A percentile compares a stretch with the other conserved stretches of the same genome.
These are phyloP conservation scores for Rhizopus delemar DNA, from an alignment of 371 early-diverging fungal species.

Conservation along the genomic window DNA sequence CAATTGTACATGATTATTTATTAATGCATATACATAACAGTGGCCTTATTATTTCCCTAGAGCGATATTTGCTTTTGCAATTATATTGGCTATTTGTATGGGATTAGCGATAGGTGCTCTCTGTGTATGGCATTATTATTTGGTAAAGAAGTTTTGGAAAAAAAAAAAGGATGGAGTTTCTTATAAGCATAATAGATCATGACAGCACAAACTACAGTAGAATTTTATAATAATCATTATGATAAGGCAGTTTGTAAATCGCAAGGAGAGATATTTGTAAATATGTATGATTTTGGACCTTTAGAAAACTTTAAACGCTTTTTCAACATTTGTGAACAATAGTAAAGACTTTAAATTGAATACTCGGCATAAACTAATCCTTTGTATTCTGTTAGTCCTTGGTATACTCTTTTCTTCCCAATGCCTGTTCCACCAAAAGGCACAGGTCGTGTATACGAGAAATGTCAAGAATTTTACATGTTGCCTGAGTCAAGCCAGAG, in stretches of 20 bases:
- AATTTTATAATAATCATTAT: constrained; percentile 61
- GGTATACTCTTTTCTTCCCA: constrained; percentile 60
- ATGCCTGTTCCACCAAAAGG: constrained; percentile 58
- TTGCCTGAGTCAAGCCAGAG: constrained; percentile 40
- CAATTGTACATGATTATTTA: neutral
- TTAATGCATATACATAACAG: constrained; percentile 19
- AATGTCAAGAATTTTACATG: constrained; percentile 49
- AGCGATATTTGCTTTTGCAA: constrained; percentile 57
- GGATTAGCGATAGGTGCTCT: constrained; percentile 59
- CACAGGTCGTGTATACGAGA: constrained; percentile 45
- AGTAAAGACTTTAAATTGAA: constrained; percentile 29
- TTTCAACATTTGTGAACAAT: constrained; percentile 55
- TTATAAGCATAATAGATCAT: constrained; percentile 29
- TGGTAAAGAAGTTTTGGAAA: constrained; percentile 33
- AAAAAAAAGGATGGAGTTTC: neutral
- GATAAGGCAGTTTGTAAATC: constrained; percentile 52
- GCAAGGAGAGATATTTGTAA: constrained; percentile 58
- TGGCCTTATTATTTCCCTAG: constrained; percentile 67
- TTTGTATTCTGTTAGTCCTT: constrained; percentile 37
- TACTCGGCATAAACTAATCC: neutral
- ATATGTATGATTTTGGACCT: constrained; percentile 62
- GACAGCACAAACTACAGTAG: constrained; percentile 65
- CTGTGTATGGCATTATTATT: constrained; percentile 64
- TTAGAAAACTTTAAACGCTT: constrained; percentile 49
- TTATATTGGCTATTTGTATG: constrained; percentile 62